Evolutionary conservation across 768 basidiomycete species (phyloP), one percentile per base, ranked within the genome.

Genomic region (Russula sp.): DNA sequence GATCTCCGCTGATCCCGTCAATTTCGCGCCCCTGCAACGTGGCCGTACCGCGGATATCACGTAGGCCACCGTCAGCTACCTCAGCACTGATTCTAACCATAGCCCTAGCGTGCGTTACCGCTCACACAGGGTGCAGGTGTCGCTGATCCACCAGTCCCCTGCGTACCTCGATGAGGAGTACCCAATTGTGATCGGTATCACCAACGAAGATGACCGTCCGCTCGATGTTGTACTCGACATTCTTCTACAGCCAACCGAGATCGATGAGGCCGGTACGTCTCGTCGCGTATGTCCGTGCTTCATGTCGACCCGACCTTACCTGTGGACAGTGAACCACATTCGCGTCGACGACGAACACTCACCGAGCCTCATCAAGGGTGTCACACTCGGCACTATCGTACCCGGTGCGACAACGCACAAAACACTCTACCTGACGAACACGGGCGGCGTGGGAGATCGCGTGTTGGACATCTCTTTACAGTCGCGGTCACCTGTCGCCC

Each of bases 111-210:
- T 90, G 47, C 83, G 80, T 54, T 80, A 86, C 65, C 82, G 82
- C 22, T 79, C 85, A 0, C 90, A 91, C 64, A 72, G 73, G 0
- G 68, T 96, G 4, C 68, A 73, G 4, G 75, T 91, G 20, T 75
- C 77, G 0, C 71, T 94, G 50, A 72, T 77, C 1, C 87, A 93
- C 61, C 75, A 80, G 0, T 72, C 80, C 1, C 88, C 89, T 0
- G 92, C 91, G 1, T 90, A 87, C 71, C 73, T 96, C 40, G 86
- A 89, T 65, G 95, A 97, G 72, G 79, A 82, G 50, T 91, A 89
- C 69, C 86, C 89, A 0, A 86, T 98, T 67, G 71, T 72, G 11
- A 77, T 98, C 47, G 78, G 83, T 51, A 78, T 96, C 14, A 82
- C 75, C 4, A 97, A 94, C 70, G 70, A 75, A 5, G 94, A 97